Conservation (phyloP, 305 asterid genomes). For the Caryopteris hybrid region DNA sequence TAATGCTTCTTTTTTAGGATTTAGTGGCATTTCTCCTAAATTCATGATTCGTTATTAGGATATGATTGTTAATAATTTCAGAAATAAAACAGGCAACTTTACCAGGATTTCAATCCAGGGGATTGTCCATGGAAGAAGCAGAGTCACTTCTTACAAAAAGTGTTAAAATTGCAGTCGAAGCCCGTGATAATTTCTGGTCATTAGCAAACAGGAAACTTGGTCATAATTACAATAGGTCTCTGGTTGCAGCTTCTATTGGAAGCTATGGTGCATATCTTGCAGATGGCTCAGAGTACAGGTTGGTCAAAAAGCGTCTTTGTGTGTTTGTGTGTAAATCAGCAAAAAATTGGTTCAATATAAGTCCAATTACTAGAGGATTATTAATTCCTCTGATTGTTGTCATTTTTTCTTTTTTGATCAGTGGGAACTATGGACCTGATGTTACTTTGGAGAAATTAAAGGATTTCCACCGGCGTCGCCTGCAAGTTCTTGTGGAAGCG, state of each 20-base stretch:
- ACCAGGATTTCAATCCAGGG: slow-evolving; percentile 68
- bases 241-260: slow-evolving; percentile 86
- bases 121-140: slow-evolving; percentile 62
- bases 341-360: background rate
- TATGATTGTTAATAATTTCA: background rate
- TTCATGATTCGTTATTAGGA: background rate
- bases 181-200: slow-evolving; percentile 68
- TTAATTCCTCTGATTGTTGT: background rate
- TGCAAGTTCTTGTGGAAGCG: slow-evolving; percentile 72
- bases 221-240: slow-evolving; percentile 44
- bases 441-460: slow-evolving; percentile 55
- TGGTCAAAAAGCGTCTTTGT: background rate
- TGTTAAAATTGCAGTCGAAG: slow-evolving; percentile 57
- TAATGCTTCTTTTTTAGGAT: background rate
- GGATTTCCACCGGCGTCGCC: slow-evolving; percentile 68
- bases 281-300: slow-evolving; percentile 91
- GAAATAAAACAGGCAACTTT: slow-evolving; percentile 51
- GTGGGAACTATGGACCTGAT: slow-evolving; percentile 56
- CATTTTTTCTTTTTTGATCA: no score
- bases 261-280: slow-evolving; percentile 91
- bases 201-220: slow-evolving; percentile 27
- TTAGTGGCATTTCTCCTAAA: background rate
- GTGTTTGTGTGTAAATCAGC: background rate
- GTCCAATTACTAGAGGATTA: background rate
- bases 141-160: slow-evolving; percentile 50